Base-by-base conservation (phyloP, 2,329 filamentous ascomycete genomes). In the Cylindrodendrum hubeiense region DNA sequence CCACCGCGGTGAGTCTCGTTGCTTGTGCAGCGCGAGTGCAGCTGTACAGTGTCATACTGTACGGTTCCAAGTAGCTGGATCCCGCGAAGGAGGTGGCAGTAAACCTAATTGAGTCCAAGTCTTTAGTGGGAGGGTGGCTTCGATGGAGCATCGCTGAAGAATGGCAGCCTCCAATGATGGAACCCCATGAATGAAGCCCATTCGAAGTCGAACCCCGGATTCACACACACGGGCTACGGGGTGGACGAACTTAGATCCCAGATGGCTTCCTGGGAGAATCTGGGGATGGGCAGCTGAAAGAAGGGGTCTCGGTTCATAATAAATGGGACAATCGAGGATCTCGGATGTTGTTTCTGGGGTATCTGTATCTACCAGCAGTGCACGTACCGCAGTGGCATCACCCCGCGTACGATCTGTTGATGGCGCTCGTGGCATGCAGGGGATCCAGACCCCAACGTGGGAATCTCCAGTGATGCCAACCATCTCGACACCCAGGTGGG, bases 351-450 rank as follows among this genome's bases (percentile, higher is more conserved):
- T 56, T 21, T 61, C 54, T 60, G 59, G 46, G 52, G 58, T 55
- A 51, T 56, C 62, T 56, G 51, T 51, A 64, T 66, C 59, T 68
- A 60, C 56, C 28, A 68, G 65, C 46, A 63, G 55, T 41, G 43
- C 63, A 65, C 56, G 55, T 65, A 68, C 61, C 51, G 54, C 51
- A 50, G 62, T 66, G 65, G 67, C 56, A 70, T 68, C 66, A 67
- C 66, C 66, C 60, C 65, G 66, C 60, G 44, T 68, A 66, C 54
- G 55, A 65, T 63, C 34, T 66, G 39, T 52, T 63, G 50, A 61
- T 54, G 51, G 17, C 46, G 33, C 62, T 66, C 57, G 30, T 70
- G 49, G 43, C 54, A 67, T 69, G 59, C 63, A 67, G 68, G 67
- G 66, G 53, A 44, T 50, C 22, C 39, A 47, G 44, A 8, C n/a